Percentiles rank a stretch among this genome's conserved stretches.
Conservation (phyloP, 2,329 filamentous ascomycete genomes). For the Scedosporium boydii region DNA sequence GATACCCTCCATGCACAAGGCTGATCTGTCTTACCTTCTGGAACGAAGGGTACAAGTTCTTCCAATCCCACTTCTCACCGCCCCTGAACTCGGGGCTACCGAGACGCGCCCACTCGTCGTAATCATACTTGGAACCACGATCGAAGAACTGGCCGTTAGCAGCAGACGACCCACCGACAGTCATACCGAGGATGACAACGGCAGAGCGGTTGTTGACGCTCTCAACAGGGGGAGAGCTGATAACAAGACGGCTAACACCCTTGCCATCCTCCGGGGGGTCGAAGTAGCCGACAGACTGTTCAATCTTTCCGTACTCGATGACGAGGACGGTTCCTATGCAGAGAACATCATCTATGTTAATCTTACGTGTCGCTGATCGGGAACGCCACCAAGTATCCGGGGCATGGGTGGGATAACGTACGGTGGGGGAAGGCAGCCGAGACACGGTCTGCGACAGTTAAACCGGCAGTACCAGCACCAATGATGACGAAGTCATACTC, state of each 20-base stretch:
- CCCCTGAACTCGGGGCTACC: slow-evolving; percentile 16
- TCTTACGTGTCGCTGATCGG: not conserved
- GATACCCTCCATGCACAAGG: not conserved
- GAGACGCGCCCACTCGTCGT: slow-evolving; percentile 24
- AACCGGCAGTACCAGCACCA: slow-evolving; percentile 22
- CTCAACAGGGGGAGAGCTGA: slow-evolving; percentile 16
- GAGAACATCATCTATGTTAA: not conserved
- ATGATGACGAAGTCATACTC: slow-evolving; percentile 21
- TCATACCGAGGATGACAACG: slow-evolving; percentile 20
- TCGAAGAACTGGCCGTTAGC: slow-evolving; percentile 29
- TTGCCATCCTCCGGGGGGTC: slow-evolving; percentile 16
- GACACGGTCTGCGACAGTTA: slow-evolving; percentile 23
- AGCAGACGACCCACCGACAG: slow-evolving; percentile 25
- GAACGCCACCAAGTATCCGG: not conserved
- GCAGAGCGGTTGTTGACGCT: slow-evolving; percentile 18
- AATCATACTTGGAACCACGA: slow-evolving; percentile 23
- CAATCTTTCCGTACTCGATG: slow-evolving; percentile 13
- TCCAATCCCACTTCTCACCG: slow-evolving; percentile 23
- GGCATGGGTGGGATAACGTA: slow-evolving; percentile 7
- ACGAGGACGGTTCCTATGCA: slow-evolving; percentile 10
- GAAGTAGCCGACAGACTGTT: slow-evolving; percentile 15
- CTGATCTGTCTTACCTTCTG: slow-evolving; percentile 18
- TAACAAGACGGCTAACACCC: slow-evolving; percentile 14
- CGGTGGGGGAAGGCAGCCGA: slow-evolving; percentile 18
- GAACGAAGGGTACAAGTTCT: slow-evolving; percentile 23